Evolutionary conservation across 2,329 filamentous ascomycete species (phyloP).

Genomic region (Hirsutella thompsonii): DNA sequence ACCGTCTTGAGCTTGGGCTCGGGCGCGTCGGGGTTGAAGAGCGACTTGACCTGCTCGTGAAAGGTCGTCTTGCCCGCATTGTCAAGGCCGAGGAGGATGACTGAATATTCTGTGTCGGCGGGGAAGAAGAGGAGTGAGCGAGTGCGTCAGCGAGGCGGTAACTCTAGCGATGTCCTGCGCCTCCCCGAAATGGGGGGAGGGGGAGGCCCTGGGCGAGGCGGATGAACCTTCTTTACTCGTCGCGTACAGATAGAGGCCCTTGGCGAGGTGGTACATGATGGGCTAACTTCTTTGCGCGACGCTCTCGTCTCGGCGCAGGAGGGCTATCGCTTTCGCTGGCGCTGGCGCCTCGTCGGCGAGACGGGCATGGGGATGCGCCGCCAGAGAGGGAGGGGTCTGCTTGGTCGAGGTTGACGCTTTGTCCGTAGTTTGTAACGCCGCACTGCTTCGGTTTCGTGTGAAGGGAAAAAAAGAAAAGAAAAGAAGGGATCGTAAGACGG

Average conservation of each 20-base stretch:
- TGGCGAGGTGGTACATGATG: constrained; percentile 86
- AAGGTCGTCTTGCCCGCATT: constrained; percentile 98
- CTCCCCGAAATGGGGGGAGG: no score
- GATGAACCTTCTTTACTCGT: constrained; percentile 85
- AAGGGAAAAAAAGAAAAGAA: no score
- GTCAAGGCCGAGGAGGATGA: constrained; percentile 91
- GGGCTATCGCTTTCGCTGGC: constrained; percentile 2
- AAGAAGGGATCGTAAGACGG: no score
- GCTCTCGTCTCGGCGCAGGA: not conserved
- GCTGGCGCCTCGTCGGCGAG: not conserved
- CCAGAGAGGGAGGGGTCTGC: no score
- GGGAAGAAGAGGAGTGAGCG: not conserved
- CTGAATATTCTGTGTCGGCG: constrained; percentile 66
- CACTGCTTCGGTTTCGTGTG: no score
- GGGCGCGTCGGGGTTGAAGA: constrained; percentile 54
- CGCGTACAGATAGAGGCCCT: constrained; percentile 86
- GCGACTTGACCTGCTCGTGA: constrained; percentile 87
- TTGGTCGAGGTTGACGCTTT: no score
- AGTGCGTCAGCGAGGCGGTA: no score
- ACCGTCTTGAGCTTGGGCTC: constrained; percentile 72
- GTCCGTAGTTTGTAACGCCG: no score
- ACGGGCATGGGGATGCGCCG: no score
- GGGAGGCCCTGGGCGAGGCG: not conserved
- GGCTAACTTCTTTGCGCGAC: not conserved
- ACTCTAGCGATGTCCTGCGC: no score